Conservation (phyloP, 345 rosid genomes). For the Gossypium turneri region DNA sequence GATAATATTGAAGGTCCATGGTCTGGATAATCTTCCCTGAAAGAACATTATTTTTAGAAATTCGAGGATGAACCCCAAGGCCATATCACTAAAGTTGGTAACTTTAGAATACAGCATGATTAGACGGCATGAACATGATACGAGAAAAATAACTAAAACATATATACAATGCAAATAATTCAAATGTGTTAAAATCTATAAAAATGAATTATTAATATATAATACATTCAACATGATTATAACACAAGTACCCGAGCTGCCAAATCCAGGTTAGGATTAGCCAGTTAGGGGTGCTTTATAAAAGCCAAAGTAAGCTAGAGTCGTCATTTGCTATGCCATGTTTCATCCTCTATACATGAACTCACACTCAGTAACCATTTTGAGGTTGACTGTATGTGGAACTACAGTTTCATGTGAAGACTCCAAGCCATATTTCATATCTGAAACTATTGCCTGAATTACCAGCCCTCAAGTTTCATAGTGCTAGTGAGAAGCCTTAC, state of each 20-base stretch:
- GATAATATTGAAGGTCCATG: slow-evolving; percentile 71
- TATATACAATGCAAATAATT: too few species aligned
- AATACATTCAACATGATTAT: neutral
- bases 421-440: neutral
- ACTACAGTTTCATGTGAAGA: neutral
- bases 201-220: neutral
- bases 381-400: neutral
- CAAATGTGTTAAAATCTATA: neutral
- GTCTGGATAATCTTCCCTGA: slow-evolving; percentile 65
- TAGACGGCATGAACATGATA: neutral
- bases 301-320: neutral
- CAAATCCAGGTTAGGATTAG: neutral
- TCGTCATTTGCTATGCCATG: neutral
- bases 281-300: neutral
- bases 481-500: slow-evolving; percentile 27
- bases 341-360: neutral
- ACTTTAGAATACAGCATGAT: neutral
- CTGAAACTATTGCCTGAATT: slow-evolving; percentile 1
- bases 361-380: neutral
- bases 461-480: neutral
- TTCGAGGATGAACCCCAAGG: neutral
- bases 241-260: neutral
- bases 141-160: neutral
- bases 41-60: neutral
- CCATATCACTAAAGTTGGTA: neutral